Percentiles rank a stretch among this genome's conserved stretches.
These are phyloP conservation scores for Trichopus zeylanicus DNA, from an alignment of 116 monocot species.

Conservation along the genomic window DNA sequence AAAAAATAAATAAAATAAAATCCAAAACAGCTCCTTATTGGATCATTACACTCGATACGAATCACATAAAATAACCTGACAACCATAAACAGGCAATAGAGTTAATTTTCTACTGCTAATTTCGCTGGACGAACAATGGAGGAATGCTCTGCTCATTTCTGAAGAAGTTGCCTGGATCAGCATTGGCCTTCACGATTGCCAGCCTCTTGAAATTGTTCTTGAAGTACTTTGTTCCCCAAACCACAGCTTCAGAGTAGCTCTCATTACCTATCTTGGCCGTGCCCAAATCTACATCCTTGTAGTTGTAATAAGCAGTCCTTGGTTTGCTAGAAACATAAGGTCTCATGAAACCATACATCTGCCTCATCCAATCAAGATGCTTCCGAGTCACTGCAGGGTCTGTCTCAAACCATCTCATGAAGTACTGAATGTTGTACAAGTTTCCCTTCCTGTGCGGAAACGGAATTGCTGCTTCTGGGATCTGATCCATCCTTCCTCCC, in stretches of 20 bases:
- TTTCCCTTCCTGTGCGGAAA: slow-evolving; percentile 17
- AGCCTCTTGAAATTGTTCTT: slow-evolving; percentile 15
- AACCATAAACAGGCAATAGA: too few species aligned
- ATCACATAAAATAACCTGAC: too few species aligned
- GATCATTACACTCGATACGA: too few species aligned
- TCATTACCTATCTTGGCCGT: neutral
- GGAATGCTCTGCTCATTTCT: slow-evolving; percentile 30
- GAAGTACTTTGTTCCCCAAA: slow-evolving; percentile 21
- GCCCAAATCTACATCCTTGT: slow-evolving; percentile 26
- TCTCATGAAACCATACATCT: slow-evolving; percentile 19
- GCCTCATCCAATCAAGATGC: slow-evolving; percentile 18
- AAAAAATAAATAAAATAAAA: too few species aligned
- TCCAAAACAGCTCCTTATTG: too few species aligned
- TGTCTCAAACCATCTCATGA: slow-evolving; percentile 1
- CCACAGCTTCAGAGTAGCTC: neutral
- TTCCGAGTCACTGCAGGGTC: neutral
- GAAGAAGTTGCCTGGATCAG: slow-evolving; percentile 23
- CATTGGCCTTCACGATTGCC: slow-evolving; percentile 10
- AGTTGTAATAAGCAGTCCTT: slow-evolving; percentile 25
- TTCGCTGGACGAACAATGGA: neutral
- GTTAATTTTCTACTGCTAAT: too few species aligned
- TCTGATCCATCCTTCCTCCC: slow-evolving; percentile 7
- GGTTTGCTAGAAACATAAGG: slow-evolving; percentile 27
- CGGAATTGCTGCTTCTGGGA: slow-evolving; percentile 4
- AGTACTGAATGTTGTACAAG: slow-evolving; percentile 12